These are phyloP conservation scores for Antrodiella citrinella DNA, from an alignment of 768 basidiomycete species.

Conservation along the genomic window DNA sequence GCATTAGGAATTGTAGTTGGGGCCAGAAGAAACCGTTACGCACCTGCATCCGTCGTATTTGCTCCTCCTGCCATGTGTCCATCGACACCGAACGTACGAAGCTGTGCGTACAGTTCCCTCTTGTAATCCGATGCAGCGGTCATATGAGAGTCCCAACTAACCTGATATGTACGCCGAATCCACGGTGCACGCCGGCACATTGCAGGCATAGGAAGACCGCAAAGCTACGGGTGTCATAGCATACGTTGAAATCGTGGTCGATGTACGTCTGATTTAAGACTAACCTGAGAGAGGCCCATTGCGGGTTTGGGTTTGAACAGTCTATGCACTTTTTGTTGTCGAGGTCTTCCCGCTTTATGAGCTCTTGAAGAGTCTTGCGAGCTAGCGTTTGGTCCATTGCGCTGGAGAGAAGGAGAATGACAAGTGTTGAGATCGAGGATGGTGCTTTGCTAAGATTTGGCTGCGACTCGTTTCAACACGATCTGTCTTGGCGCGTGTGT, in stretches of 20 bases:
- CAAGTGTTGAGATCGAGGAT: no score
- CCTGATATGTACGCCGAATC: conserved; percentile 94
- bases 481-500: no score
- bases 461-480: no score
- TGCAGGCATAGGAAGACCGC: conserved; percentile 90
- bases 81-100: conserved; percentile 92
- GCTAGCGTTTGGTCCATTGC: conserved; percentile 52
- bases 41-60: conserved; percentile 87
- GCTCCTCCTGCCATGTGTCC: conserved; percentile 94
- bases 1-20: conserved; percentile 1
- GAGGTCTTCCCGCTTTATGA: conserved; percentile 64
- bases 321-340: conserved; percentile 76
- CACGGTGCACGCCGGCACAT: conserved; percentile 76
- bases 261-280: conserved; percentile 8
- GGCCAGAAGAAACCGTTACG: conserved; percentile 10
- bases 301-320: conserved; percentile 85
- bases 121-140: not conserved
- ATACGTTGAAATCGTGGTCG: conserved; percentile 3
- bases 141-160: no score
- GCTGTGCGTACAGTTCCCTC: conserved; percentile 33
- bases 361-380: conserved; percentile 65
- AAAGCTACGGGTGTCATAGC: conserved; percentile 43
- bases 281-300: conserved; percentile 86
- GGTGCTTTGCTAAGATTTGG: no score
- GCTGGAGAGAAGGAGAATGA: no score